These are phyloP conservation scores for Kazachstania psychrophila DNA, from an alignment of 805 yeast genomes.

Conservation along the genomic window DNA sequence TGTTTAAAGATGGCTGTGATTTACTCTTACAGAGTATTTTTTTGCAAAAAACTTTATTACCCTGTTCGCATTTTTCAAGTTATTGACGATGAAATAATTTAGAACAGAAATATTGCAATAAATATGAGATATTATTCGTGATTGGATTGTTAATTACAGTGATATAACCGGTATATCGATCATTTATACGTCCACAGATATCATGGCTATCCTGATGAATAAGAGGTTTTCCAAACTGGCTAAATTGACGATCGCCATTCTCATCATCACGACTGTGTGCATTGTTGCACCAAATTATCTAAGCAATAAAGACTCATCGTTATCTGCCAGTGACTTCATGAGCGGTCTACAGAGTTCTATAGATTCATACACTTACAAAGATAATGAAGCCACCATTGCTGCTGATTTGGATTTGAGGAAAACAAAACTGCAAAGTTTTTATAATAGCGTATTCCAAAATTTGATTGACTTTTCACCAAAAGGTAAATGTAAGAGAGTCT, in stretches of 20 bases:
- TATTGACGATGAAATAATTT: too few relatives aligned
- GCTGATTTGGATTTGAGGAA: neutral
- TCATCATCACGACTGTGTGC: neutral
- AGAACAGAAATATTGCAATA: too few relatives aligned
- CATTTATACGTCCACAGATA: too few relatives aligned
- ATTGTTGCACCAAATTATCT: conserved; percentile 8
- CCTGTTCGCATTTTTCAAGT: too few relatives aligned
- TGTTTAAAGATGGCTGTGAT: too few relatives aligned
- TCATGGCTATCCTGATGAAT: neutral
- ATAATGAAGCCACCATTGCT: neutral
- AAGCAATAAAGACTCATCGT: conserved; percentile 5
- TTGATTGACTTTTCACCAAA: conserved; percentile 18
- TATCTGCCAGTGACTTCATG: conserved; percentile 15
- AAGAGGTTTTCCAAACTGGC: neutral
- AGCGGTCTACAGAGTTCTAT: conserved; percentile 11
- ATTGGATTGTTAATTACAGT: too few relatives aligned
- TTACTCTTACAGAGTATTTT: too few relatives aligned
- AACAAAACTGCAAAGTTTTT: conserved; percentile 14
- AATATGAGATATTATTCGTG: too few relatives aligned
- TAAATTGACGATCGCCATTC: neutral
- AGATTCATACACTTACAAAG: neutral
- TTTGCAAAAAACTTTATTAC: too few relatives aligned
- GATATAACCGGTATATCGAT: too few relatives aligned
- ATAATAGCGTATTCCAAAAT: conserved; percentile 18
- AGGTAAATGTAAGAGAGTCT: conserved; percentile 17